Conservation (phyloP, 75 land plant species). For the Pinus tabuliformis region DNA sequence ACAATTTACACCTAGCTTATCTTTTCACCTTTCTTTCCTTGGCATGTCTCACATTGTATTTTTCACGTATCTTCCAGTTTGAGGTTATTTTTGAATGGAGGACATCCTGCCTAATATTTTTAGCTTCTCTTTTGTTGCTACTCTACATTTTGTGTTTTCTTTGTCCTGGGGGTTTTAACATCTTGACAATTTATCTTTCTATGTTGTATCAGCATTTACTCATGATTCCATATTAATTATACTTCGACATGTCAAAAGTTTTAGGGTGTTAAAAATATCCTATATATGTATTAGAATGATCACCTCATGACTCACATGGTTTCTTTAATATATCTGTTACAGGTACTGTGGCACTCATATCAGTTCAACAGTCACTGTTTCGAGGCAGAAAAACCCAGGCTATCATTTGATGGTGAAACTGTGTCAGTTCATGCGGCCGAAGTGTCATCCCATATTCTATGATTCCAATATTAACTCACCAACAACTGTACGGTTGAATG, state of each 20-base stretch:
- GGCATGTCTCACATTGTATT: background rate
- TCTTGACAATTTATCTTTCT: background rate
- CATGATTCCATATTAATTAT: slow-evolving; percentile 1
- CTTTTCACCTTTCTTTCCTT: background rate
- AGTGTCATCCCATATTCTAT: slow-evolving; percentile 88
- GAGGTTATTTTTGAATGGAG: background rate
- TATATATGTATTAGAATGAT: too few relatives aligned
- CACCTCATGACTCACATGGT: too few relatives aligned
- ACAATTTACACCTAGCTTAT: background rate
- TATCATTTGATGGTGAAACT: slow-evolving; percentile 50
- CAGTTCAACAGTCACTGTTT: slow-evolving; percentile 67
- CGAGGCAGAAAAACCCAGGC: slow-evolving; percentile 41
- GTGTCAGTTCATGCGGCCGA: slow-evolving; percentile 76
- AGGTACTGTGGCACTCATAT: slow-evolving; percentile 59
- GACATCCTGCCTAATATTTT: background rate
- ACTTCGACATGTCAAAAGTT: background rate
- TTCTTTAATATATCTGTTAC: too few relatives aligned
- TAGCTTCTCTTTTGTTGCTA: background rate
- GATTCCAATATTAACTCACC: slow-evolving; percentile 87
- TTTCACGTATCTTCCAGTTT: background rate
- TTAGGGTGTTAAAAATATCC: too few relatives aligned
- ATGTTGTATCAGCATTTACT: background rate
- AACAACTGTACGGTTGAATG: slow-evolving; percentile 72
- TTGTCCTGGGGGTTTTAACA: background rate
- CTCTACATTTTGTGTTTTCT: background rate